Conservation (phyloP, 257 asterid species). For the Nicotiana tomentosiformis region DNA sequence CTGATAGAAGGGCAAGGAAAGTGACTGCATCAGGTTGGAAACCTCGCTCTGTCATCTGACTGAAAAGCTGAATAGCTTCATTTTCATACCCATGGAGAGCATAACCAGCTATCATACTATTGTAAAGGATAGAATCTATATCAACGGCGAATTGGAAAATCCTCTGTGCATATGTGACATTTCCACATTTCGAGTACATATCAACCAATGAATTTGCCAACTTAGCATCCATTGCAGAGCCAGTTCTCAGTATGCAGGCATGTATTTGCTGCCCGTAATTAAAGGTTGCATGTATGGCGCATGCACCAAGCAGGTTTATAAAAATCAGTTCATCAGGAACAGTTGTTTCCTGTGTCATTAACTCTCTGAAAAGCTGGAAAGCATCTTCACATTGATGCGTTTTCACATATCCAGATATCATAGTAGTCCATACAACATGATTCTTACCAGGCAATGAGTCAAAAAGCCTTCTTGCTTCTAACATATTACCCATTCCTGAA, state of each 20-base stretch:
- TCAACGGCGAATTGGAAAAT: constrained; percentile 30
- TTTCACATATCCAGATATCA: constrained; percentile 72
- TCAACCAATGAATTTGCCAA: constrained; percentile 56
- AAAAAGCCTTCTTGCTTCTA: constrained; percentile 57
- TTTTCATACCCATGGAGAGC: constrained; percentile 75
- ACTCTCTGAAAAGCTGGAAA: constrained; percentile 61
- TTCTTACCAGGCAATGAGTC: constrained; percentile 53
- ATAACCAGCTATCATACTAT: constrained; percentile 76
- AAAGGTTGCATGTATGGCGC: constrained; percentile 47
- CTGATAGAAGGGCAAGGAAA: constrained; percentile 71
- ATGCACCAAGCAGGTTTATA: constrained; percentile 58
- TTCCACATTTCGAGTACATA: constrained; percentile 86
- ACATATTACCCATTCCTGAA: constrained; percentile 53
- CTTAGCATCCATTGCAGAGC: constrained; percentile 44
- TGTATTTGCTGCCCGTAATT: constrained; percentile 81
- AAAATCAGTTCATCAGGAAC: constrained; percentile 53
- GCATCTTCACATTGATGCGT: constrained; percentile 48
- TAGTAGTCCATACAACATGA: constrained; percentile 64
- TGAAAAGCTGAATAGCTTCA: constrained; percentile 53
- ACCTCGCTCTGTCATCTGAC: constrained; percentile 44
- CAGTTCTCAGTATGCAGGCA: constrained; percentile 45
- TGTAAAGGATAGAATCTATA: constrained; percentile 57
- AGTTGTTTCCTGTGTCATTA: constrained; percentile 19
- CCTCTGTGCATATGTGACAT: constrained; percentile 41
- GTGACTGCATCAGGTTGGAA: constrained; percentile 69